Evolutionary conservation across 306 rosid species (phyloP).

Genomic region (Citrullus colocynthis): DNA sequence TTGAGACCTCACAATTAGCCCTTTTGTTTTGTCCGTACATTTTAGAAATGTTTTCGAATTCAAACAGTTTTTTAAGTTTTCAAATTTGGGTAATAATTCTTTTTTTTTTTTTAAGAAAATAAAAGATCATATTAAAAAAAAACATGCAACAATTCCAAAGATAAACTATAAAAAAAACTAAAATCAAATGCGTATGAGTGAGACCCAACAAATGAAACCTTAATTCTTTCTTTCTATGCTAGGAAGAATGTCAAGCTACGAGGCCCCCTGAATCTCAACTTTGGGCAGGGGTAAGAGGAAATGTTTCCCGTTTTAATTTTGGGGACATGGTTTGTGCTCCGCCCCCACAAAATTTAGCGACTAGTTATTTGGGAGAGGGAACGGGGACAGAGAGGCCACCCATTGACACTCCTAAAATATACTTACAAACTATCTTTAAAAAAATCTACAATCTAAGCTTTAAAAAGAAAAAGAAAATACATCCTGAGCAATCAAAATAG

Average conservation of each 20-base stretch:
- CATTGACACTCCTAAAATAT: background rate
- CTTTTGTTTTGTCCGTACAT: too few species aligned
- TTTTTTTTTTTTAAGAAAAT: too few species aligned
- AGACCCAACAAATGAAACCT: too few species aligned
- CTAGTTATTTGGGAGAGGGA: background rate
- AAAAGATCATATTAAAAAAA: too few species aligned
- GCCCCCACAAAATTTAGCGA: background rate
- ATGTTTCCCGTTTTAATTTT: background rate
- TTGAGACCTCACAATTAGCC: too few species aligned
- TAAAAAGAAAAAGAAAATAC: background rate
- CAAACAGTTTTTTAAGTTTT: too few species aligned
- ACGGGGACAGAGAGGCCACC: background rate
- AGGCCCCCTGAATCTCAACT: background rate
- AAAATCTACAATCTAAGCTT: background rate
- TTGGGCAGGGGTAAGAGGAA: background rate
- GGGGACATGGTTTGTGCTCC: background rate
- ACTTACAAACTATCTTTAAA: background rate
- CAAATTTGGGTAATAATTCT: too few species aligned
- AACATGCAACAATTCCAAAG: too few species aligned
- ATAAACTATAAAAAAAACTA: too few species aligned
- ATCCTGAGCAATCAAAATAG: background rate
- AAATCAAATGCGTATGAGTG: too few species aligned
- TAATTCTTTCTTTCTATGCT: too few species aligned
- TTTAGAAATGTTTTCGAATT: too few species aligned
- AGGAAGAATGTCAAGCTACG: background rate